These are phyloP conservation scores for Mycena epipterygia DNA, from an alignment of 768 basidiomycete genomes.

Conservation along the genomic window DNA sequence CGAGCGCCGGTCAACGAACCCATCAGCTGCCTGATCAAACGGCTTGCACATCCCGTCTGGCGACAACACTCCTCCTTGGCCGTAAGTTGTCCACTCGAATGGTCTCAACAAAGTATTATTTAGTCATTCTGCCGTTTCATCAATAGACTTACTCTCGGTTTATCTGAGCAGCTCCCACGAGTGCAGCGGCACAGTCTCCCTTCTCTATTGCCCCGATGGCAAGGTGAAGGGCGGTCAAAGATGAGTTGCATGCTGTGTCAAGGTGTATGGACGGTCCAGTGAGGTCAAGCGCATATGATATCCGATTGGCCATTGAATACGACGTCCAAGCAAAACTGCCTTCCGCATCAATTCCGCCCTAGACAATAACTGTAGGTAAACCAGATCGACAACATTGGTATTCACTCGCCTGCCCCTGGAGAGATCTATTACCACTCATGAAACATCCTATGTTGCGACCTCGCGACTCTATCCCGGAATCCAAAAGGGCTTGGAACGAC, in stretches of 20 bases:
- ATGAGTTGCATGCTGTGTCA: conserved; percentile 56
- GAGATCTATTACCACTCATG: conserved; percentile 22
- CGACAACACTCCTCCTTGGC: conserved; percentile 21
- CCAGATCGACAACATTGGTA: neutral
- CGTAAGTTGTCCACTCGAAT: conserved; percentile 44
- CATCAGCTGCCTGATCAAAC: conserved; percentile 24
- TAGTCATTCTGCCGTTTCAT: conserved; percentile 34
- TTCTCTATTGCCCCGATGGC: conserved; percentile 50
- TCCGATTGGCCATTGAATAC: conserved; percentile 44
- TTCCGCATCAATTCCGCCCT: conserved; percentile 18
- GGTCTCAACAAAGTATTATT: conserved; percentile 6
- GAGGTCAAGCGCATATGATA: conserved; percentile 47
- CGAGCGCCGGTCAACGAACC: conserved; percentile 10
- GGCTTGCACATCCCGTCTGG: conserved; percentile 19
- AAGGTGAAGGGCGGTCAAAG: conserved; percentile 54
- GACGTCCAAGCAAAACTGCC: conserved; percentile 32
- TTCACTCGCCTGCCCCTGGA: neutral
- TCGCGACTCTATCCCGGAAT: conserved; percentile 25
- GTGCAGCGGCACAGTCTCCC: conserved; percentile 54
- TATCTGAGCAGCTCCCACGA: conserved; percentile 51
- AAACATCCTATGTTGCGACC: conserved; percentile 24
- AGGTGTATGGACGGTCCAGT: conserved; percentile 52
- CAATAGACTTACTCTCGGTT: conserved; percentile 31
- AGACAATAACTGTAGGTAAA: neutral
- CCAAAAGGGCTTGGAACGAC: conserved; percentile 19